Base-by-base conservation (phyloP, 2,329 filamentous ascomycete species). In the Cordyceps tenuipes region DNA sequence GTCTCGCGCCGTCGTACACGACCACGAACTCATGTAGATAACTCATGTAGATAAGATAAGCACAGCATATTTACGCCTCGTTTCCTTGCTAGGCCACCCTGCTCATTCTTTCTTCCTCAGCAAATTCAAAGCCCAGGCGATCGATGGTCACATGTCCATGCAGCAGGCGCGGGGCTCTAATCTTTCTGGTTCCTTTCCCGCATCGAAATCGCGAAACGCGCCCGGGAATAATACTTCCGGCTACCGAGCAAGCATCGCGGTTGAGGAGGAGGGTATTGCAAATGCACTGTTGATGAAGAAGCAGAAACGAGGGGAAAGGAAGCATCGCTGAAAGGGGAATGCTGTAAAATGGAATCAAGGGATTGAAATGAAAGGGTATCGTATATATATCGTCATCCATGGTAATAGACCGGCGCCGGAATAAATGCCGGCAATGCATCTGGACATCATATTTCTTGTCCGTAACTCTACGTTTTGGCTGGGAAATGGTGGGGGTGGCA, bases 351-450 rank as follows among this genome's bases (percentile, higher is more conserved):
- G 44, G 56, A 39, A 46, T n/a, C 36, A 31, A 59, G 9, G 26
- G 39, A 17, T 43, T 19, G 29, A 54, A 19, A 46, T n/a, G 41
- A 44, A n/a, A 21, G 49, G 57, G 48, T 59, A 52, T 59, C 57
- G 48, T 19, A 41, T 21, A 34, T 43, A 17, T 44, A 50, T 43
- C 8, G 47, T 59, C 49, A 31, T 47, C 50, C 39, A 59, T 43
- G 29, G 19, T 36, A 36, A 41, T 19, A 39, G n/a, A 59, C 6
- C 23, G 21, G 46, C 34, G 36, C 36, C 34, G 13, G 9, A 59
- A 51, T 19, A 57, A 59, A 31, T 34, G 48, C 48, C 52, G 48
- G 10, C 43, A 44, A 52, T 59, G 52, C 48, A 49, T 34, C 56
- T 50, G 39, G 34, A 46, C 48, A 36, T 36, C 34, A 36, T 31